Evolutionary conservation across 2,329 filamentous ascomycete genomes (phyloP), one percentile per base, ranked within the genome.

Genomic region (Colletotrichum sp.): DNA sequence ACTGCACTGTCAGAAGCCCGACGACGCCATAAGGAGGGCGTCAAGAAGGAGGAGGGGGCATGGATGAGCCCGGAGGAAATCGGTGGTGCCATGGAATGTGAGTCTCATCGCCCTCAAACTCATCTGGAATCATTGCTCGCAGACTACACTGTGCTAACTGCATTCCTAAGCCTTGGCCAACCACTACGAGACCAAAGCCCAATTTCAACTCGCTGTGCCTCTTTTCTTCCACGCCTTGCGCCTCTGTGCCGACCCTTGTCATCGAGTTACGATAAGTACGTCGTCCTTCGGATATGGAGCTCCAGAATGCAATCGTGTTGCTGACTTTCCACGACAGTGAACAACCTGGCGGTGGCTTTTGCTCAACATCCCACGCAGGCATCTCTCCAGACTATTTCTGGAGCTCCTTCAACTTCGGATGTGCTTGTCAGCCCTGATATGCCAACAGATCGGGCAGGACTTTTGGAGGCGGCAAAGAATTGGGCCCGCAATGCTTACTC

Each of bases 211-310:
- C 3, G 94, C 96, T 8, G 91, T 96, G 27, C 96, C 96, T 5
- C 88, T 98, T 34, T 98, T 96, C 83, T 91, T 98, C 80, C 95
- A 97, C 81, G 95, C 96, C 8, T 88, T 98, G 39, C 90, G 93
- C 22, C 85, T 97, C 61, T 93, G 82, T 89, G 91, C 85, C 27
- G 86, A 86, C 30, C 89, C 88, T 34, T 98, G 96, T 82, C 96
- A 98, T 82, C 92, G 94, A 66, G 94, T 95, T 32, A 89, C 96
- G 16, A 88, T 98, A 81, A 97, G 89, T 94, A 88, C 82, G 89
- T 88, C 22, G 16, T 39, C 43, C 48, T 10, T 76, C 76, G 13
- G 15, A 55, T 34, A 9, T 66, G 18, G 34, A 25, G 28, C 28
- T 28, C 55, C 27, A 56, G 30, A n/a, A 66, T n/a, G 60, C 36